Base-by-base conservation (phyloP, 202 grass and related monocot genomes). In the Digitaria exilis region DNA sequence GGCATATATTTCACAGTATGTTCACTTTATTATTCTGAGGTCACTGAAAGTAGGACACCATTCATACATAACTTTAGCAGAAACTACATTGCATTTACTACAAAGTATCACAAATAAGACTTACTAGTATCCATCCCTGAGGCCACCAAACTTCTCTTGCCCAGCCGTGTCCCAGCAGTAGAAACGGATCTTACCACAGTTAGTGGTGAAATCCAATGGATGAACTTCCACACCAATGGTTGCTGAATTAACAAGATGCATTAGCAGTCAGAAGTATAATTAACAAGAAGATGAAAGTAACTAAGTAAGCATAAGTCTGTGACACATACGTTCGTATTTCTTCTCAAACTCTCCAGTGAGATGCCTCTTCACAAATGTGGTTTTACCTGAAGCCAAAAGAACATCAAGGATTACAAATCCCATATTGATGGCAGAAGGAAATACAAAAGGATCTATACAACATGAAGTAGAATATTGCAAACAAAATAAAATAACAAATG, bases 41-140 rank as follows among this genome's bases (percentile, higher is more conserved):
- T 18, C 24, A 28, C 24, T 18, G n/a, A 75, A 18, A 17, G 26
- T 21, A 64, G 16, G 13, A 30, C 31, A 30, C 31, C 22, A 30
- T 30, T 64, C 7, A 43, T 30, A 71, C 8, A 12, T 11, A 37
- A 14, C 22, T 41, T 24, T 14, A 39, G 52, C 1, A 21, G 2
- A 49, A 22, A 73, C 25, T 9, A 17, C 11, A 30, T 49, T 15
- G 8, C 13, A 49, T 71, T 60, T 60, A 25, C 13, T 44, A 10
- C 26, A 26, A 58, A 17, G 3, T 3, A 69, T 46, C 7, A 12
- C 17, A 7, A 16, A 17, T 2, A 61, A 28, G 2, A 89, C 92
- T 89, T 89, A 95, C 94, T 93, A 97, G 86, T 97, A 97, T 71
- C 94, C 94, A 86, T 97, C 94, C 54, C 94, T 85, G 68, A 97